Evolutionary conservation across 2,329 filamentous ascomycete genomes (phyloP), one percentile per base, ranked within the genome.

Genomic region (Xylaria sp.): DNA sequence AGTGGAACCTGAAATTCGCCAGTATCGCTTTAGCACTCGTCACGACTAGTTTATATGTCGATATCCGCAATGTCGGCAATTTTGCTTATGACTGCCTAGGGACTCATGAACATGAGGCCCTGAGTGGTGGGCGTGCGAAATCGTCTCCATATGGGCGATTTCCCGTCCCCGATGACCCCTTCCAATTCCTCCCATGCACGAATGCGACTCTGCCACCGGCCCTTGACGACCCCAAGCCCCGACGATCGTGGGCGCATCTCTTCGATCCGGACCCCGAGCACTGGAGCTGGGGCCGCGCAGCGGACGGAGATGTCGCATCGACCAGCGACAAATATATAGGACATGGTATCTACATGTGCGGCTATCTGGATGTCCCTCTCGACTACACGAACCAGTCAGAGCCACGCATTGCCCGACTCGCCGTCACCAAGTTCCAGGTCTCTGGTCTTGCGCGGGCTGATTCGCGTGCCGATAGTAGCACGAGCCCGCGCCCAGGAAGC

Each of bases 351-450:
- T 72, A 70, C 50, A 15, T 72, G 48, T 73, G 70, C n/a, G 70
- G 70, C 41, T 73, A 72, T 46, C 59, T 72, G 7, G 71, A 72
- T 12, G 67, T 70, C 4, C 71, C 71, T 18, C 70, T 72, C 20
- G 65, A 72, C 57, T 73, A 70, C 41, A 64, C 63, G 1, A 67
- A 64, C 32, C 44, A 63, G 23, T 65, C 68, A 2, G 63, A 74
- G 2, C 15, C 44, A 6, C 72, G 62, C n/a, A 83, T 85, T 61
- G 77, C 75, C 28, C 82, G 84, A 4, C 80, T 86, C 3, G 83
- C 84, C n/a, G 79, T 86, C 46, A 84, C 82, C 41, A 86, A 85
- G 71, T 83, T 80, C 65, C 84, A 86, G 57, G 83, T 84, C 10
- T 84, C 83, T 0, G 84, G 84, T 5, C 80, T 85, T 15, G 77